Evolutionary conservation across 306 rosid genomes (phyloP), one percentile per base, ranked within the genome.

Genomic region (cucumber (Cucumis sativus)): DNA sequence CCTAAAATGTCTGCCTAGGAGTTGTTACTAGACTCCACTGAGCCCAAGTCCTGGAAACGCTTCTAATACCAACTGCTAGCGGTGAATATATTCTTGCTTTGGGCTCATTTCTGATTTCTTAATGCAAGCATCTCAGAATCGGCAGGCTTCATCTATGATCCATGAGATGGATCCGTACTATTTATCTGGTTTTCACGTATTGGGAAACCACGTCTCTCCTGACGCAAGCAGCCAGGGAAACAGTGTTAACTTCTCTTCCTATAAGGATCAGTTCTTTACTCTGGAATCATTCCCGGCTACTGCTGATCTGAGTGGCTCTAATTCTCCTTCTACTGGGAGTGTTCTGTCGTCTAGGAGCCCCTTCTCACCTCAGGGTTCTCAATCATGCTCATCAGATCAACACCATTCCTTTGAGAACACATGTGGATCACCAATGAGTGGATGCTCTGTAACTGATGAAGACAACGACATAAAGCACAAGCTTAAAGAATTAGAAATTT

Each of bases 281-380:
- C 91, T 96, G 49, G 98, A 96, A 47, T 96, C 99, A 16, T 83
- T 86, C 73, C 81, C 91, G 3, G 81, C 84, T 47, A 52, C 78
- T 56, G 69, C 68, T 76, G 88, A 60, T 61, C 49, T 80, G 55
- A 47, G 66, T 74, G 75, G 57, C 79, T 87, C 85, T 66, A 89
- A 91, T 77, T 92, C 98, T 54, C 89, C 98, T 82, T 92, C 98
- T 41, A 81, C 80, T 78, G 88, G 81, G 25, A 92, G 99, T 79
- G 89, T 82, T 75, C 83, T 91, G 85, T 95, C 97, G 30, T 89
- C 80, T 47, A 79, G 86, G 76, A 87, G 91, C 75, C 85, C 97
- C 66, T 88, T 85, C 79, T 90, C 93, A 18, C 88, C 91, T 1
- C 98, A 88, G 82, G 86, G 77, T 76, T 92, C 97, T 77, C 96